Base-by-base conservation (phyloP, 2,329 filamentous ascomycete genomes). In the Akanthomyces uredinophilus region DNA sequence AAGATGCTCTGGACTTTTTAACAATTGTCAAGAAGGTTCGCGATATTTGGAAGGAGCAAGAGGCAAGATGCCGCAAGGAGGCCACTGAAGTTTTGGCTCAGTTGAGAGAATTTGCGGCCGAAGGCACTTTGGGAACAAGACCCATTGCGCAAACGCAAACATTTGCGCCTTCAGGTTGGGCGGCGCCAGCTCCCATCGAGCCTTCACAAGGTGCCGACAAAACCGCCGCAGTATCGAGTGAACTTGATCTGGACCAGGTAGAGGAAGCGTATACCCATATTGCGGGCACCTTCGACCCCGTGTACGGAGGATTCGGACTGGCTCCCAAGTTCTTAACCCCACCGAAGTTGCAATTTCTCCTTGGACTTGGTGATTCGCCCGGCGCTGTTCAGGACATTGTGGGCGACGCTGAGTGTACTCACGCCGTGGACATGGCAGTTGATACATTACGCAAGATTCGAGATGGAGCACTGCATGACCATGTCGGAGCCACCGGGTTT, bases 251-350 rank as follows among this genome's bases (percentile, higher is more conserved):
- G 61, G 95, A 98, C 68, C 82, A 97, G 66, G 78, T 99, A 11
- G 95, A 98, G 70, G 93, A 97, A 71, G 93, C 93, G 0, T 94
- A 91, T 67, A 83, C 86, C 29, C 86, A 95, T 68, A 95, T 96
- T 68, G 85, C 85, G 16, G 82, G 83, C 39, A 90, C 90, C n/a
- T 97, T 90, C 69, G 94, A 97, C 72, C 79, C 83, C 1, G 79
- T 85, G 8, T 85, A 91, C 70, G 92, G 89, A 39, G 95, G 95
- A 0, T 99, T 98, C 72, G 87, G 87, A 1, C 74, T 81, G 20
- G 87, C 89, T 10, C 92, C 94, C 29, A 98, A 98, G 73, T 98
- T 97, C 65, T 87, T 92, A 1, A 96, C 92, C 0, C 91, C 95
- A 0, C 85, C 89, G 0, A 96, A 96, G 69, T 78, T 98, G 54